Base-by-base conservation (phyloP, 2,329 filamentous ascomycete genomes). In the Cercospora sojina region DNA sequence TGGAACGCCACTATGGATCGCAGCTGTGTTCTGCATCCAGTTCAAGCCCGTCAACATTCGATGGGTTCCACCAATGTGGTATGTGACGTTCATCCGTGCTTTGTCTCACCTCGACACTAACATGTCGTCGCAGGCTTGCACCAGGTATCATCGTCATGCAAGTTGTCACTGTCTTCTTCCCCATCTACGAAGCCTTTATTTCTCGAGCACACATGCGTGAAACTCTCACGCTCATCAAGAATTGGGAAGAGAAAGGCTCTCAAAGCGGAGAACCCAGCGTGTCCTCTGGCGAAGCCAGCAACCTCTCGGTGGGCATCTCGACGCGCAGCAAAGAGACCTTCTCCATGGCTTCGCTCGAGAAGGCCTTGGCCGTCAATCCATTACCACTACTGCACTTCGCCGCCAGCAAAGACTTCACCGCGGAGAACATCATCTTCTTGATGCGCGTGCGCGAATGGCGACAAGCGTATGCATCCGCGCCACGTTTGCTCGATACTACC, bases 391-490 rank as follows among this genome's bases (percentile, higher is more conserved):
- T 88, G 64, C 78, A 86, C 61, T 91, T 89, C 74, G 88, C 89
- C 0, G 88, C 88, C 0, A 80, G 86, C 0, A 83, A 84, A 38
- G 89, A 91, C 71, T 90, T 91, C 73, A 90, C 88, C 0, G 88
- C 88, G 13, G 89, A 91, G 75, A 91, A 91, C 73, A 88, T 91
- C 69, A 84, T 88, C 56, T 91, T 91, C 75, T 77, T 91, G 5
- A 85, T 83, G 8, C 80, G 82, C 47, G 83, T 90, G 8, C 79
- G 82, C 2, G 81, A 83, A 65, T 90, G 62, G 68, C 67, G 58
- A 53, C 63, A 69, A 67, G 65, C 69, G 10, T 66, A 65, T 69
- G 18, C 60, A 13, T 49, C 63, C 20, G 64, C 67, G 56, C 65
- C 71, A 7, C 62, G 65, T 20, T 31, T 67, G 9, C 29, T 65